Evolutionary conservation across 768 basidiomycete species (phyloP).

Genomic region (Amanita jacksonii): DNA sequence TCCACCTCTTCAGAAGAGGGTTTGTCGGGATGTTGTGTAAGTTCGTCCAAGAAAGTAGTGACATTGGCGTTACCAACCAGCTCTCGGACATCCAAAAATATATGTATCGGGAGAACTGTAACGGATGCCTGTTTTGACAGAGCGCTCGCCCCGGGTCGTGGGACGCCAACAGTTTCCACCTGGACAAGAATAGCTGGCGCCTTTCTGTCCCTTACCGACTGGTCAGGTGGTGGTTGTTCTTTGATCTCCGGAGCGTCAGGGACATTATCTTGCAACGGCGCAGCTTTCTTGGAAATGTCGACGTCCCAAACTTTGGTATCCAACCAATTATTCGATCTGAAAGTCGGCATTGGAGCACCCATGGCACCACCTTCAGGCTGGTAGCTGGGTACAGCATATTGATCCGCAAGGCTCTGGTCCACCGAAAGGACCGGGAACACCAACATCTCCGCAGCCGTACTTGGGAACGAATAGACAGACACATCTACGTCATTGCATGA

Average conservation of each 20-base stretch:
- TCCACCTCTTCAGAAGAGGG: background rate
- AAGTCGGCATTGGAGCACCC: conserved; percentile 35
- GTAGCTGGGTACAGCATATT: conserved; percentile 38
- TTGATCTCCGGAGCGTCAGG: background rate
- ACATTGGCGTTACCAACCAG: conserved; percentile 28
- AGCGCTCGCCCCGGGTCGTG: background rate
- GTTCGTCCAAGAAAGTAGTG: conserved; percentile 40
- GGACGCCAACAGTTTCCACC: background rate
- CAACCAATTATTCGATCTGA: conserved; percentile 60
- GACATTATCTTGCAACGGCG: conserved; percentile 18
- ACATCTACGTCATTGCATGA: conserved; percentile 4
- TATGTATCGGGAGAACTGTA: conserved; percentile 1
- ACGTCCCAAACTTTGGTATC: conserved; percentile 25
- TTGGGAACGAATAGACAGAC: conserved; percentile 1
- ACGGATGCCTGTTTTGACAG: background rate
- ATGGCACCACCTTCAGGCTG: conserved; percentile 20
- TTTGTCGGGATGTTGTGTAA: background rate
- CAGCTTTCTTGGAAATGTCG: conserved; percentile 54
- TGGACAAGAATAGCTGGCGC: background rate
- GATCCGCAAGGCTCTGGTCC: conserved; percentile 54
- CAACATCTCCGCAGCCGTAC: conserved; percentile 13
- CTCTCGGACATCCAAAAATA: conserved; percentile 17
- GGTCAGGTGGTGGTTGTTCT: background rate
- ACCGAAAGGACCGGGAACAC: conserved; percentile 66
- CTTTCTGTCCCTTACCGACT: too few species aligned